Conservation (phyloP, 176 grass and related monocot species). For the Triticum monococcum region DNA sequence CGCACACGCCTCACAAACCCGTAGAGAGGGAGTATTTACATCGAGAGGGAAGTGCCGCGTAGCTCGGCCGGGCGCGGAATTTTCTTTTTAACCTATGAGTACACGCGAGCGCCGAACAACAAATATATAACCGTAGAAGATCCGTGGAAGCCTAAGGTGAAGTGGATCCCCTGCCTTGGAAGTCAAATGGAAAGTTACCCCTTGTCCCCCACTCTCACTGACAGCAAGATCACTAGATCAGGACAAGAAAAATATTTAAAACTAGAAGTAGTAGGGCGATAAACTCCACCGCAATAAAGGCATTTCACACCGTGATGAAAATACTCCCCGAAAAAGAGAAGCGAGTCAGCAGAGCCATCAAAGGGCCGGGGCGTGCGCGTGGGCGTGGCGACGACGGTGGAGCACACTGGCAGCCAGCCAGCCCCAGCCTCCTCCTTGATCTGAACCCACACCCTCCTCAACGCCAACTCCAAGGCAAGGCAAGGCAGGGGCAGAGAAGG, state of each 20-base stretch:
- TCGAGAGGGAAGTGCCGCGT: too few species aligned
- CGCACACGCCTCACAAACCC: too few species aligned
- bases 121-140: not conserved
- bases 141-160: not conserved
- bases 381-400: slow-evolving; percentile 17
- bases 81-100: too few species aligned
- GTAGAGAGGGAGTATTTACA: too few species aligned
- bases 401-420: slow-evolving; percentile 12
- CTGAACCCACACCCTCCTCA: slow-evolving; percentile 36
- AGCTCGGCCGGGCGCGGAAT: too few species aligned
- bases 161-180: not conserved
- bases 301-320: not conserved
- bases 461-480: slow-evolving; percentile 1
- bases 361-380: not conserved
- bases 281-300: slow-evolving; percentile 9
- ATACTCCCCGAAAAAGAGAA: not conserved
- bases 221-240: slow-evolving; percentile 23
- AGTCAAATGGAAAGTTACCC: slow-evolving; percentile 37
- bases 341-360: slow-evolving; percentile 26
- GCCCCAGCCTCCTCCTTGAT: not conserved
- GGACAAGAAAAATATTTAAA: not conserved
- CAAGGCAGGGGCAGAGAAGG: too few species aligned
- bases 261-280: not conserved
- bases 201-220: slow-evolving; percentile 17
- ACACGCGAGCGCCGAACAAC: not conserved